Evolutionary conservation across 75 land plant genomes (phyloP).

Genomic region (Adiantum capillusveneris): DNA sequence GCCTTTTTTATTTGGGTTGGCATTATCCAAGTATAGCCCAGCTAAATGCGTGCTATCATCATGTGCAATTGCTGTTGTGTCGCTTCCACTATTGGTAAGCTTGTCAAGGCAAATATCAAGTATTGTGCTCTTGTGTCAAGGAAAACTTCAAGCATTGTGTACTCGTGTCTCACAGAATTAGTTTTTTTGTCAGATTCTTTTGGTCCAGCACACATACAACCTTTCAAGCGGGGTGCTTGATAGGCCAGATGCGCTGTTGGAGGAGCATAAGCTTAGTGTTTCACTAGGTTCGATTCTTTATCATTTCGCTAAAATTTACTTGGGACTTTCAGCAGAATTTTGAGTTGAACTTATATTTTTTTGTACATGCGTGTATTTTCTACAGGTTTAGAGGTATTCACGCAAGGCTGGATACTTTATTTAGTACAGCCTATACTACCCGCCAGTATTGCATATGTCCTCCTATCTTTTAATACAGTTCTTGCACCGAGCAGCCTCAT

Average conservation of each 20-base stretch:
- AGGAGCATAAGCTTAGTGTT: not conserved
- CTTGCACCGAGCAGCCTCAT: conserved; percentile 18
- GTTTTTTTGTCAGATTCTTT: conserved; percentile 10
- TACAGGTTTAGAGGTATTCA: conserved; percentile 9
- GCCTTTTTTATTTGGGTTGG: conserved; percentile 29
- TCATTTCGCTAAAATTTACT: too few relatives aligned
- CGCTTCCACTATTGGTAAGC: conserved; percentile 31
- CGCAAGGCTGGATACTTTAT: conserved; percentile 10
- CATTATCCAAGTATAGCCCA: conserved; percentile 27
- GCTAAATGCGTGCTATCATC: conserved; percentile 16
- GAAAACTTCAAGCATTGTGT: too few relatives aligned
- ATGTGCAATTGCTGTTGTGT: conserved; percentile 19
- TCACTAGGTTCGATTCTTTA: not conserved
- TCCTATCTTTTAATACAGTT: conserved; percentile 16
- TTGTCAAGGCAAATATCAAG: not conserved
- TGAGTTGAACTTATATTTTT: not conserved
- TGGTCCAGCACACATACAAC: conserved; percentile 10
- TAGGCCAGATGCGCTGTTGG: not conserved
- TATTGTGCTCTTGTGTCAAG: too few relatives aligned
- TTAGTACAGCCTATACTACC: conserved; percentile 19
- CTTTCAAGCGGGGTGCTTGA: conserved; percentile 21
- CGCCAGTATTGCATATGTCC: conserved; percentile 20
- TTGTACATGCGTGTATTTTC: too few relatives aligned
- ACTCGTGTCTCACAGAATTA: too few relatives aligned
- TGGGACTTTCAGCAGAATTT: not conserved